Evolutionary conservation across 2,329 filamentous ascomycete genomes (phyloP).

Genomic region (Aspergillus bombycis): DNA sequence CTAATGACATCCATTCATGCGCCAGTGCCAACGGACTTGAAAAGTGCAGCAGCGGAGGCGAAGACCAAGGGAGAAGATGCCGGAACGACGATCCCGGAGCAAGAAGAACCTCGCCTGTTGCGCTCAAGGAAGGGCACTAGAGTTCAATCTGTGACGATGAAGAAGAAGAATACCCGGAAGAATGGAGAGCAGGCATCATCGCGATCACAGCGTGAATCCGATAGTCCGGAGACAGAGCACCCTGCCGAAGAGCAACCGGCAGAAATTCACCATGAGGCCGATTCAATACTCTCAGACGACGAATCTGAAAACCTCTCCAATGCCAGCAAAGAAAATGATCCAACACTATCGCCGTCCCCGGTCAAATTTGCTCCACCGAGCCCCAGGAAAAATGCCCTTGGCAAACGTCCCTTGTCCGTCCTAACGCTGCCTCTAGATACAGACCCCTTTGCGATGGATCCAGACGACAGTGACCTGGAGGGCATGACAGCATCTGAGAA

Average conservation of each 20-base stretch:
- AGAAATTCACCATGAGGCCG: slow-evolving; percentile 18
- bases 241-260: neutral
- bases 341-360: slow-evolving; percentile 43
- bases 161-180: slow-evolving; percentile 28
- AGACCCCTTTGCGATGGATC: slow-evolving; percentile 29
- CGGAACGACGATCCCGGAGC: slow-evolving; percentile 28
- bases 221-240: neutral
- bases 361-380: slow-evolving; percentile 39
- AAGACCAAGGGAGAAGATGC: slow-evolving; percentile 58
- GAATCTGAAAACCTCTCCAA: slow-evolving; percentile 36
- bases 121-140: slow-evolving; percentile 19
- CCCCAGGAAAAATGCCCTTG: slow-evolving; percentile 38
- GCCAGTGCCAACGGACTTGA: slow-evolving; percentile 51
- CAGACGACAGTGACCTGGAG: slow-evolving; percentile 30
- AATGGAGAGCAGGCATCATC: slow-evolving; percentile 6
- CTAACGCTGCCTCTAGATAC: slow-evolving; percentile 40
- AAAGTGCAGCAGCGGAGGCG: slow-evolving; percentile 53
- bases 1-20: slow-evolving; percentile 67
- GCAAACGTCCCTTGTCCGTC: slow-evolving; percentile 50
- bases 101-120: slow-evolving; percentile 23
- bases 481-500: slow-evolving; percentile 42
- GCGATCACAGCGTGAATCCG: neutral
- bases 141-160: slow-evolving; percentile 34
- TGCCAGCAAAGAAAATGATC: slow-evolving; percentile 55
- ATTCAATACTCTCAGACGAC: slow-evolving; percentile 14